Evolutionary conservation across 148 eudicot species (phyloP), one percentile per base, ranked within the genome.

Genomic region (Linanthus parryae): DNA sequence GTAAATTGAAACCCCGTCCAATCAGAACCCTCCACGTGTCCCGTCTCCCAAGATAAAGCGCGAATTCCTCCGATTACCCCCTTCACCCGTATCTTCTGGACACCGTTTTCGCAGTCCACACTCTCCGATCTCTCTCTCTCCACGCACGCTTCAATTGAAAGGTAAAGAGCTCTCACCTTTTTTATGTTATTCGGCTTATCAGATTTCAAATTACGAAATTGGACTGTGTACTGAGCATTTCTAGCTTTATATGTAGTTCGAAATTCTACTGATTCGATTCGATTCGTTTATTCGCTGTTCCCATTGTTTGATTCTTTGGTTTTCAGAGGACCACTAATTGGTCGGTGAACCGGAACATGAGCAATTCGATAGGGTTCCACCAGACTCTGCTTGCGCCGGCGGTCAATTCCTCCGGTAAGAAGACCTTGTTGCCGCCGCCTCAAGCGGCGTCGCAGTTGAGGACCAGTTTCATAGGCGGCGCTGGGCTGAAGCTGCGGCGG

Each of bases 341-440:
- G n/a, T n/a, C n/a, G n/a, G n/a, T n/a, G n/a, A n/a, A 45, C n/a
- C 75, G 51, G 60, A 81, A 52, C 36, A 90, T 90, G 97, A 90
- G 88, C 70, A 83, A 70, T 57, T 66, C 71, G 41, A 69, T 80
- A 28, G 81, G 79, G 58, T 28, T 62, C 47, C 69, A 70, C 44
- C 73, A 64, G 50, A 72, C 72, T 40, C 69, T 69, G 62, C 75
- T 77, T 54, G 47, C 70, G 29, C 63, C 75, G 4, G 71, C 63
- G 24, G 72, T 54, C 37, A 65, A 65, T 79, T 67, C 75, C 35
- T 56, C 76, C 28, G 74, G 84, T 24, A 77, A 69, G 58, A 56
- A 65, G 54, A 56, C 76, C 56, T 70, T 77, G n/a, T 67, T 77
- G 30, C 77, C 63, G 54, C 44, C 65, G 23, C 63, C 88, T 52